Evolutionary conservation across 1,284 basidiomycete species (phyloP), one percentile per base, ranked within the genome.

Genomic region (Vanrija pseudolonga): DNA sequence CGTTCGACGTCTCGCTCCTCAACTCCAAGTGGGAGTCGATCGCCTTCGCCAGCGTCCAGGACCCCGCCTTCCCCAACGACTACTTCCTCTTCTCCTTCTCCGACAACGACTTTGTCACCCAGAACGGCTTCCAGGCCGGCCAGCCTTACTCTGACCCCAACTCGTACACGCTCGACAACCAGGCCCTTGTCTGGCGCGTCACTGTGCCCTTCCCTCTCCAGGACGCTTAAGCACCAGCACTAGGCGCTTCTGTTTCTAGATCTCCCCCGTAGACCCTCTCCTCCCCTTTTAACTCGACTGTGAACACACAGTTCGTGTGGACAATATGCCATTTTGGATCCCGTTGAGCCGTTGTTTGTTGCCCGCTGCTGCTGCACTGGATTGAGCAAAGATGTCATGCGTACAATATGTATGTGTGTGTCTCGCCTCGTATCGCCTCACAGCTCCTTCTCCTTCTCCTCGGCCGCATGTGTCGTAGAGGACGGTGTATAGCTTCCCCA

Each of bases 21-120:
- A 82, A 82, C 55, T 80, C 81, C 3, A 87, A 87, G 71, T 87
- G 85, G 83, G 86, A 87, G 66, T 82, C 81, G 7, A 76, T 85
- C 19, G 82, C 84, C 14, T 72, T 87, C 11, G 84, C 82, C 3
- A 81, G 85, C 0, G 79, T 78, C n/a, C 67, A 78, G 2, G 84
- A 86, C 59, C 62, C 76, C 4, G 66, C 62, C 0, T 79, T 76
- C 63, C 82, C 83, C 1, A 74, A 87, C 65, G 85, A 87, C 65
- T 86, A 82, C 70, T 86, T 86, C 77, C 73, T 88, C 32, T 82
- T 85, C 72, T 82, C 82, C 11, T 80, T 79, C 18, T 75, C 80
- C 51, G 85, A 87, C 70, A 86, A 86, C 62, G 84, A 86, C 67
- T 85, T 85, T 71, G 72, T 85, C 47, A 85, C 80, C 41, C 81